phyloP scores from a whole-genome alignment of 2,329 filamentous ascomycete species.

The Hypoxylon sp. region DNA sequence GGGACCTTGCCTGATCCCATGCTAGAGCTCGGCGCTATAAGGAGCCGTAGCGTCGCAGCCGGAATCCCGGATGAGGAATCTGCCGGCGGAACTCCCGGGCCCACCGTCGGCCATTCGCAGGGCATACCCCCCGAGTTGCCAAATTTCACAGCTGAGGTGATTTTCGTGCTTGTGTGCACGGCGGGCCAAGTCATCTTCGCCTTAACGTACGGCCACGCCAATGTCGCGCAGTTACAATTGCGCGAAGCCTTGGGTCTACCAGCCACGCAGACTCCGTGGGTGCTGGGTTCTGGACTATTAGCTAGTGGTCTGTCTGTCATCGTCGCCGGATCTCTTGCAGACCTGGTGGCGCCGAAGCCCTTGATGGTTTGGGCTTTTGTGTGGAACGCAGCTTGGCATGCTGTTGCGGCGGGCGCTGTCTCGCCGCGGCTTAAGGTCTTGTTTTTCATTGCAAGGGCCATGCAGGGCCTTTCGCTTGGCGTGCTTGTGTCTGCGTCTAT shows the following conservation, averaged over 20 bases:
- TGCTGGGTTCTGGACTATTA: constrained; percentile 59
- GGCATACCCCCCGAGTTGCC: constrained; percentile 58
- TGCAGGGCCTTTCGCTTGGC: constrained; percentile 57
- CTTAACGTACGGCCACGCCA: constrained; percentile 60
- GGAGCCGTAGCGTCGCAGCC: constrained; percentile 39
- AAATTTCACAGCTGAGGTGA: constrained; percentile 58
- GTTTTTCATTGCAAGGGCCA: constrained; percentile 57
- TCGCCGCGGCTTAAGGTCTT: constrained; percentile 54
- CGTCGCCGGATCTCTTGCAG: constrained; percentile 55
- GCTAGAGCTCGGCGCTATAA: constrained; percentile 40
- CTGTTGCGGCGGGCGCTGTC: constrained; percentile 54
- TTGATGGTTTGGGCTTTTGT: constrained; percentile 61
- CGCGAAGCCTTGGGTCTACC: constrained; percentile 57
- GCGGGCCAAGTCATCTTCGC: constrained; percentile 61
- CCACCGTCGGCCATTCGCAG: constrained; percentile 45
- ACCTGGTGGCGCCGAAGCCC: constrained; percentile 58
- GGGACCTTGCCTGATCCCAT: constrained; percentile 41
- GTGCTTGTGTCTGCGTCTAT: constrained; percentile 56
- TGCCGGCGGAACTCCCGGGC: constrained; percentile 18
- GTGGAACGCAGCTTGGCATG: constrained; percentile 61
- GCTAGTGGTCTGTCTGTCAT: constrained; percentile 62
- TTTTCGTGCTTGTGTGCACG: constrained; percentile 60
- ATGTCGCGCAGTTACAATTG: constrained; percentile 58
- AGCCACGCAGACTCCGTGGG: constrained; percentile 60
- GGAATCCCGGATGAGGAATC: constrained; percentile 33